These are phyloP conservation scores for Colletotrichum noveboracense DNA, from an alignment of 2,329 filamentous ascomycete genomes.

Conservation along the genomic window DNA sequence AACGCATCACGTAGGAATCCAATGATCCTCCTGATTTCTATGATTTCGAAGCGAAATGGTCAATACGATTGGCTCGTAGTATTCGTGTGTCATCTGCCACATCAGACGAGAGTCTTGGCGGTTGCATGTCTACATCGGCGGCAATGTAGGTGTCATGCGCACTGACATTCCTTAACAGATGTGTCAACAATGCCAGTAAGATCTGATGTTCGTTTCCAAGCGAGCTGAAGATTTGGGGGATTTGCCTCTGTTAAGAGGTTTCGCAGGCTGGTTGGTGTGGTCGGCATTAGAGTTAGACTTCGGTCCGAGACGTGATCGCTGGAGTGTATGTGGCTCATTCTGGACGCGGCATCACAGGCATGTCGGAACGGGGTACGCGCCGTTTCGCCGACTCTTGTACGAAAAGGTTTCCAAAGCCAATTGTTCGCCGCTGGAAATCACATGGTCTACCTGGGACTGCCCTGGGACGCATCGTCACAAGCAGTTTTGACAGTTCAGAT, in stretches of 20 bases:
- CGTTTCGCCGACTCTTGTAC: background rate
- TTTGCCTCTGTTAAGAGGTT: background rate
- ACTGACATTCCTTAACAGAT: background rate
- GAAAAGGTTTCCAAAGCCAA: background rate
- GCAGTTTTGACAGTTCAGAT: background rate
- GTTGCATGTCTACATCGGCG: background rate
- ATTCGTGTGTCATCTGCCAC: background rate
- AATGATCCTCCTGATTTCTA: background rate
- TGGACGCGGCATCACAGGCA: background rate
- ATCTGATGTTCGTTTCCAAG: background rate
- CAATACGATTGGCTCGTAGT: background rate
- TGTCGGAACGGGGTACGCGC: background rate
- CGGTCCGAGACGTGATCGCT: conserved; percentile 4
- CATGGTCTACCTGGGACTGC: background rate
- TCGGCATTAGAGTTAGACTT: background rate
- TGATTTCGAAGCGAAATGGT: background rate
- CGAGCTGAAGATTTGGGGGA: background rate
- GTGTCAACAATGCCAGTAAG: background rate
- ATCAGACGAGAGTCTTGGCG: background rate
- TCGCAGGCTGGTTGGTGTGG: background rate
- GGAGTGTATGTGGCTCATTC: background rate
- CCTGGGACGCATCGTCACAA: background rate
- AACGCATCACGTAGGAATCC: background rate
- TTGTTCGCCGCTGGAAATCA: background rate
- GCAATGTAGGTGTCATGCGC: background rate